Evolutionary conservation across 495 filamentous ascomycete species (phyloP).

Genomic region (Talaromyces borbonicus): DNA sequence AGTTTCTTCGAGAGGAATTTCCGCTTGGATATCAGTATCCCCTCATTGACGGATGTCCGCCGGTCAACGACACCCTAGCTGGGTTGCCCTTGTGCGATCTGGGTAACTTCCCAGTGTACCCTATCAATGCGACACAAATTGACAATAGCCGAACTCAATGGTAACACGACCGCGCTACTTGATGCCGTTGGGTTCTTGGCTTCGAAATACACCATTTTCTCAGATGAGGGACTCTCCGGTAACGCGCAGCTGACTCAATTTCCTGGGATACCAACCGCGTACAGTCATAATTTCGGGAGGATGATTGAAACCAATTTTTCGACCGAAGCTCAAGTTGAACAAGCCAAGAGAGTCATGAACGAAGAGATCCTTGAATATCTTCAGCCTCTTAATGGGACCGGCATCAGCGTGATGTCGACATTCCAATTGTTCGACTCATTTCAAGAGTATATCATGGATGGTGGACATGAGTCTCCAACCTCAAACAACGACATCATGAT

Average conservation of each 20-base stretch:
- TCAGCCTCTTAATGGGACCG: conserved; percentile 15
- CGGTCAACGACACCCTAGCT: conserved; percentile 22
- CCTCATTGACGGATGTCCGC: conserved; percentile 18
- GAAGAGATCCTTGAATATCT: conserved; percentile 13
- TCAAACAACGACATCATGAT: conserved; percentile 20
- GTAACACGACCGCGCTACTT: conserved; percentile 8
- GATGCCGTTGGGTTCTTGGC: conserved; percentile 12
- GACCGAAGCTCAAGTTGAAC: conserved; percentile 12
- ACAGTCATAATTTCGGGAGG: conserved; percentile 15
- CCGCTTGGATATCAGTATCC: conserved; percentile 26
- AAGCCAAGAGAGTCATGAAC: conserved; percentile 15
- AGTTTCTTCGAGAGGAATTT: conserved; percentile 16
- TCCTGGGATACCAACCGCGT: background rate
- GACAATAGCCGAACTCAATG: conserved; percentile 6
- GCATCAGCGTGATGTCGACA: conserved; percentile 13
- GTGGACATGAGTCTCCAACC: conserved; percentile 13
- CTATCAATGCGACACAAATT: conserved; percentile 24
- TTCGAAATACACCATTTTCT: conserved; percentile 11
- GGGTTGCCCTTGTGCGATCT: conserved; percentile 18
- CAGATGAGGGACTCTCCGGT: conserved; percentile 22
- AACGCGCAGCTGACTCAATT: conserved; percentile 12
- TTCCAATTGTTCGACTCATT: conserved; percentile 17
- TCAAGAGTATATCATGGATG: conserved; percentile 15
- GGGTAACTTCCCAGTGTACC: conserved; percentile 16
- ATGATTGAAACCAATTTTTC: conserved; percentile 16